Conservation (phyloP, 495 filamentous ascomycete species). For the Penicillium antarcticum region DNA sequence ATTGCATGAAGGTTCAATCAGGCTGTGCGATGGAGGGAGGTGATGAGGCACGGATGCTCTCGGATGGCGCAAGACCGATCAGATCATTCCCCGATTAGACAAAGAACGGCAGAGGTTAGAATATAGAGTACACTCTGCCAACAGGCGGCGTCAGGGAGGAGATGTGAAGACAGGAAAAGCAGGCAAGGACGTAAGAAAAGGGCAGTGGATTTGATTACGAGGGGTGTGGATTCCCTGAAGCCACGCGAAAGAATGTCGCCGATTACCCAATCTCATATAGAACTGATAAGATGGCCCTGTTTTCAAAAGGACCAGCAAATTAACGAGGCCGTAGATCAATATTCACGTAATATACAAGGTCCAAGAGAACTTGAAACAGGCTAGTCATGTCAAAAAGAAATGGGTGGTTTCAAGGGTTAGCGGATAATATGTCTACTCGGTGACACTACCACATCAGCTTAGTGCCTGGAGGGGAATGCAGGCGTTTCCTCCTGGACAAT, state of each 20-base stretch:
- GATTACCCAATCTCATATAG: not conserved
- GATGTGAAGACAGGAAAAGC: slow-evolving; percentile 1
- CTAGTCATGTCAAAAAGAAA: not conserved
- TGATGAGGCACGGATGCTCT: slow-evolving; percentile 19
- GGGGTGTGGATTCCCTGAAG: slow-evolving; percentile 10
- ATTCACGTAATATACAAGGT: not conserved
- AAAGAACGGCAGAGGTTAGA: slow-evolving; percentile 1
- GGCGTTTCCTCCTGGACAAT: not conserved
- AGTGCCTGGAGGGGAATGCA: not conserved
- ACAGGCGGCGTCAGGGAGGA: slow-evolving; percentile 12
- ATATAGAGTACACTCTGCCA: not conserved
- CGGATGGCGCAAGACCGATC: slow-evolving; percentile 21
- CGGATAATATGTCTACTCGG: not conserved
- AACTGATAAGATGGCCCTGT: slow-evolving; percentile 5
- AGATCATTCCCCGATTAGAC: slow-evolving; percentile 23
- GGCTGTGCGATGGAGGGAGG: slow-evolving; percentile 7
- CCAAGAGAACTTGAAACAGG: slow-evolving; percentile 1
- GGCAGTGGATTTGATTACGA: slow-evolving; percentile 18
- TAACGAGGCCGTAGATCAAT: not conserved
- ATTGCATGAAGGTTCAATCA: slow-evolving; percentile 24
- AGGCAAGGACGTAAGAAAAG: slow-evolving; percentile 9
- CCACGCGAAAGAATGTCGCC: slow-evolving; percentile 21
- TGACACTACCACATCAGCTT: not conserved
- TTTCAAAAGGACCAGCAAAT: not conserved
- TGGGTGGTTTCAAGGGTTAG: slow-evolving; percentile 2